A percentile compares a stretch with the other conserved stretches of the same genome.
phyloP scores from a whole-genome alignment of 805 yeast genomes.

The Candida stauntonica region DNA sequence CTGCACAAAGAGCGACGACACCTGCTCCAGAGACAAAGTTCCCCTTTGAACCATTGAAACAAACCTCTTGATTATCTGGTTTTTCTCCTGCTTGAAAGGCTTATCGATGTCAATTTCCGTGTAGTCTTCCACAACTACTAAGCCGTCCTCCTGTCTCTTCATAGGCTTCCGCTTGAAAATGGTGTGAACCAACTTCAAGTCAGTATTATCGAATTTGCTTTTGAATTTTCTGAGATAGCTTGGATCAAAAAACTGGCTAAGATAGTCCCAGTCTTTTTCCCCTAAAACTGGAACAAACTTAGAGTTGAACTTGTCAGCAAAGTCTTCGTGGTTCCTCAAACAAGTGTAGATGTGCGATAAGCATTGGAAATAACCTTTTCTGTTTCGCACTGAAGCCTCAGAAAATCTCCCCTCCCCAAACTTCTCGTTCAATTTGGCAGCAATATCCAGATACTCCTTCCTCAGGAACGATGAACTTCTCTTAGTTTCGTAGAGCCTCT shows the following conservation, averaged over 20 bases:
- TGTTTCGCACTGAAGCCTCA: conserved; percentile 17
- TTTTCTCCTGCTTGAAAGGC: conserved; percentile 2
- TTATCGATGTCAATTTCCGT: background rate
- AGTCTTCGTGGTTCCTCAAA: conserved; percentile 5
- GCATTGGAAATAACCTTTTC: conserved; percentile 18
- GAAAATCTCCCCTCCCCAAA: conserved; percentile 10
- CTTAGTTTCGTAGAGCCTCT: conserved; percentile 7
- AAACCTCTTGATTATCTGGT: conserved; percentile 1
- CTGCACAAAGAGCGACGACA: conserved; percentile 10
- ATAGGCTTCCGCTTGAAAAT: conserved; percentile 15
- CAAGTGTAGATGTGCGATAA: conserved; percentile 13
- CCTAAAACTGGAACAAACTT: conserved; percentile 7
- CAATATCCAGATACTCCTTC: conserved; percentile 15
- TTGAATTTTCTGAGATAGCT: conserved; percentile 16
- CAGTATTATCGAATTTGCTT: conserved; percentile 13
- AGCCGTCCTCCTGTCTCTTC: conserved; percentile 5
- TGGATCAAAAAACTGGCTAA: conserved; percentile 12
- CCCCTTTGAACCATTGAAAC: conserved; percentile 9
- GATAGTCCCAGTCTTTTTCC: conserved; percentile 10
- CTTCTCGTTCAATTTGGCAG: conserved; percentile 7
- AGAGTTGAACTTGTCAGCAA: conserved; percentile 6
- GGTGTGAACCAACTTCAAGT: conserved; percentile 10
- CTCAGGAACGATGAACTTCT: conserved; percentile 17
- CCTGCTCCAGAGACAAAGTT: conserved; percentile 6
- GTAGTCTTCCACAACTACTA: background rate